These are phyloP conservation scores for Yarrowia sp. DNA, from an alignment of 805 yeast species.

Conservation along the genomic window DNA sequence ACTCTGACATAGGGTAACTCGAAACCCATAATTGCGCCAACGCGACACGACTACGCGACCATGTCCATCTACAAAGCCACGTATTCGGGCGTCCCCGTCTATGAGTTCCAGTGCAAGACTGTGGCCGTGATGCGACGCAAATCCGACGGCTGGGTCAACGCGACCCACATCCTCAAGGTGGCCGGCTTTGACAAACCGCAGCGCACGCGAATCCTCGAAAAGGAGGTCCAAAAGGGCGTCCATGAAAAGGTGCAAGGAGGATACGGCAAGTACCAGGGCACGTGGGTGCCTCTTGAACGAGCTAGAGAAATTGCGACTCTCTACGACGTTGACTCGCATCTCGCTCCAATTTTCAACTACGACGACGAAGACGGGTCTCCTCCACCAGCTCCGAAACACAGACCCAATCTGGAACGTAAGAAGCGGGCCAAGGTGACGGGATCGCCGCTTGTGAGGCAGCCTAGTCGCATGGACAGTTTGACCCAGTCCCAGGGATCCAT, in stretches of 20 bases:
- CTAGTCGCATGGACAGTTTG: conserved; percentile 6
- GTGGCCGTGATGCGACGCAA: conserved; percentile 87
- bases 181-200: conserved; percentile 66
- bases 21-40: conserved; percentile 22
- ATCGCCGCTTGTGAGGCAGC: conserved; percentile 7
- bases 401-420: conserved; percentile 23
- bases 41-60: conserved; percentile 27
- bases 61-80: conserved; percentile 42
- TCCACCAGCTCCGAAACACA: conserved; percentile 58
- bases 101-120: conserved; percentile 58
- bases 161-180: conserved; percentile 86
- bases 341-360: conserved; percentile 67
- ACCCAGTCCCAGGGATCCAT: conserved; percentile 5
- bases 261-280: conserved; percentile 82
- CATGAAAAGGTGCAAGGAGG: conserved; percentile 75
- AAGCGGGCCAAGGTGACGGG: conserved; percentile 12
- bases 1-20: conserved; percentile 1
- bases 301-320: conserved; percentile 68
- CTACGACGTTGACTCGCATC: conserved; percentile 59
- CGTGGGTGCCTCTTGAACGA: conserved; percentile 86
- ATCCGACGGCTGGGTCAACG: conserved; percentile 93
- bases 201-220: conserved; percentile 61
- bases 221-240: conserved; percentile 58
- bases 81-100: conserved; percentile 47
- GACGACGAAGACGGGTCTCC: conserved; percentile 54